phyloP scores from a whole-genome alignment of 495 filamentous ascomycete genomes.

The Annulohypoxylon stygium region DNA sequence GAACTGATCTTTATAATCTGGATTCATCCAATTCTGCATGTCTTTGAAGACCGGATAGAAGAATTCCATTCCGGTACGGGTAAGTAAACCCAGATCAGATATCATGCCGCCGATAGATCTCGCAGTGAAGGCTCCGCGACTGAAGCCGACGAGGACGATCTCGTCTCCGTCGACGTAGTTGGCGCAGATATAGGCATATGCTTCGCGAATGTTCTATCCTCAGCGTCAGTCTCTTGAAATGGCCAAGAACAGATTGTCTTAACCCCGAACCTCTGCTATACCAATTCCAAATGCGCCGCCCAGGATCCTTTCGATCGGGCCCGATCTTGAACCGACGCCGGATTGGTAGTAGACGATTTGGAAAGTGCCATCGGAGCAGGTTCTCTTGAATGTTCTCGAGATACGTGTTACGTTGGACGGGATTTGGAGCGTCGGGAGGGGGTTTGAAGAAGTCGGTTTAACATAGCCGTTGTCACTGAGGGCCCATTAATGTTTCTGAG shows the following conservation, averaged over 20 bases:
- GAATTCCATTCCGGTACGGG: slow-evolving; percentile 70
- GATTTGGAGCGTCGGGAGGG: slow-evolving; percentile 51
- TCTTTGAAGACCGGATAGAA: slow-evolving; percentile 76
- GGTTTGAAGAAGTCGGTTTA: slow-evolving; percentile 49
- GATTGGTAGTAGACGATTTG: slow-evolving; percentile 66
- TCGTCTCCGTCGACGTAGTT: slow-evolving; percentile 78
- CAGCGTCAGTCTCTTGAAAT: slow-evolving; percentile 26
- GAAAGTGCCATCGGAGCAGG: slow-evolving; percentile 54
- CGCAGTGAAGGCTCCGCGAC: slow-evolving; percentile 79
- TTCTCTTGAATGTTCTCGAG: slow-evolving; percentile 56
- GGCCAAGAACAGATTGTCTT: background rate
- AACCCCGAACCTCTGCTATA: slow-evolving; percentile 57
- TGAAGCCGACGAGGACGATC: slow-evolving; percentile 79
- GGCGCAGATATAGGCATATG: slow-evolving; percentile 74
- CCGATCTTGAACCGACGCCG: slow-evolving; percentile 64
- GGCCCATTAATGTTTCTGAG: slow-evolving; percentile 5
- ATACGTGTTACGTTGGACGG: slow-evolving; percentile 67
- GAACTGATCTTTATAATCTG: slow-evolving; percentile 66
- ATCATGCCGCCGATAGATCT: slow-evolving; percentile 74
- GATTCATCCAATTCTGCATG: slow-evolving; percentile 68
- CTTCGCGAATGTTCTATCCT: slow-evolving; percentile 70
- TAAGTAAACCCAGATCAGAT: slow-evolving; percentile 71
- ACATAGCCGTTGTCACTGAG: slow-evolving; percentile 54
- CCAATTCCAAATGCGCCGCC: slow-evolving; percentile 66
- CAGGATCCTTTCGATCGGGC: slow-evolving; percentile 57